Percentiles rank a stretch among this genome's conserved stretches.
These are phyloP conservation scores for Penicillium sp. DNA, from an alignment of 2,329 filamentous ascomycete genomes.

Conservation along the genomic window DNA sequence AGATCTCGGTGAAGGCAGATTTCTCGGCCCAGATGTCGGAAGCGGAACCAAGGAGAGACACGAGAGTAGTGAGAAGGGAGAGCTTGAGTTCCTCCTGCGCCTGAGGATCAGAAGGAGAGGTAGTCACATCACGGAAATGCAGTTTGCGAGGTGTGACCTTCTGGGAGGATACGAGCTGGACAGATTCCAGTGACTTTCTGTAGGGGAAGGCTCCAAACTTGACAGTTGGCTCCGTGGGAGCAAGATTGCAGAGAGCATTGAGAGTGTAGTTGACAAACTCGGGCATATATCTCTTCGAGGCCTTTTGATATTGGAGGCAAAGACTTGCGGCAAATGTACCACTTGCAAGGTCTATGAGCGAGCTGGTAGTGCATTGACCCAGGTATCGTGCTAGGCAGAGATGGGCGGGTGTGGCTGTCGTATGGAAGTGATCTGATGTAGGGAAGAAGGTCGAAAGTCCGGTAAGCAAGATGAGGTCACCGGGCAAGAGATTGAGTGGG, in stretches of 20 bases:
- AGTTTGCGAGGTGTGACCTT: constrained; percentile 51
- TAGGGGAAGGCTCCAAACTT: constrained; percentile 59
- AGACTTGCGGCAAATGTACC: constrained; percentile 79
- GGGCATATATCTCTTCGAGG: constrained; percentile 84
- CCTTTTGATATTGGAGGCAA: constrained; percentile 74
- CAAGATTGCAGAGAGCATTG: constrained; percentile 68
- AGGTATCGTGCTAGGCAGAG: constrained; percentile 81
- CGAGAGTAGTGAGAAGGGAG: constrained; percentile 61
- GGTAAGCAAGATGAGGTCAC: constrained; percentile 79
- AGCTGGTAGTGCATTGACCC: constrained; percentile 68
- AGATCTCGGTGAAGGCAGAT: constrained; percentile 74
- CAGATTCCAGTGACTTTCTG: constrained; percentile 54
- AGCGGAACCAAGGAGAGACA: constrained; percentile 65
- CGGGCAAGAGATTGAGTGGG: constrained; percentile 54
- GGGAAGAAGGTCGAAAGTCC: constrained; percentile 84
- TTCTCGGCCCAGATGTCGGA: constrained; percentile 72
- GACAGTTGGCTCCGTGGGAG: constrained; percentile 53
- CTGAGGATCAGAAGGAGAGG: constrained; percentile 15
- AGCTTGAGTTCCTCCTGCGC: constrained; percentile 51
- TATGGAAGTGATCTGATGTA: constrained; percentile 95
- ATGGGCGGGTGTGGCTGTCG: constrained; percentile 86
- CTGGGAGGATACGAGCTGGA: constrained; percentile 48
- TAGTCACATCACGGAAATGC: constrained; percentile 56
- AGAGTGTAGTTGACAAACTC: constrained; percentile 80
- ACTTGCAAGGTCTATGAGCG: constrained; percentile 64